These are phyloP conservation scores for Glebionis coronaria DNA, from an alignment of 129 eudicot species.

Conservation along the genomic window DNA sequence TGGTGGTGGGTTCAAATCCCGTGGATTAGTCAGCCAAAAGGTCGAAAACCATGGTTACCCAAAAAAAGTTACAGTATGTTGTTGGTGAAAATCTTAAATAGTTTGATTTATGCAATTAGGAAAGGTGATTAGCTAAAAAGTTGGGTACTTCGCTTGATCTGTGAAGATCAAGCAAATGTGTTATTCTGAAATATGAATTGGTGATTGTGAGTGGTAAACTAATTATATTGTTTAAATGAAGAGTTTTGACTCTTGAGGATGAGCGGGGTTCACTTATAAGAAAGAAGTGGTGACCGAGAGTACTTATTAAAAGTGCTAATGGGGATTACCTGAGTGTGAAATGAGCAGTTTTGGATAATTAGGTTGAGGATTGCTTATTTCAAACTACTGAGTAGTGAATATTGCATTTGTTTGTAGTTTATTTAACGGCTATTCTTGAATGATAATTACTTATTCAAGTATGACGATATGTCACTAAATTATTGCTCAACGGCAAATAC, in stretches of 20 bases:
- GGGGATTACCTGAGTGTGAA: no score
- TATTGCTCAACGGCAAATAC: no score
- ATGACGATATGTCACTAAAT: no score
- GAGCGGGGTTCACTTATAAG: no score
- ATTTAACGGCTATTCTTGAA: background rate
- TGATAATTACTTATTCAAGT: background rate
- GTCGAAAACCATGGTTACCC: no score
- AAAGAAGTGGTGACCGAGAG: no score
- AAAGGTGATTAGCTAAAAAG: background rate
- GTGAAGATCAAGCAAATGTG: conserved; percentile 20
- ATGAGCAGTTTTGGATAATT: background rate
- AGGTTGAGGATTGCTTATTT: background rate
- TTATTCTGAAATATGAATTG: background rate
- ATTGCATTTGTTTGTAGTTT: background rate
- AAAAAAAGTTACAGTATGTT: no score
- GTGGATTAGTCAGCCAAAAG: no score
- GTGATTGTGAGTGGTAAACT: background rate
- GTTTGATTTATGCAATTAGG: conserved; percentile 6
- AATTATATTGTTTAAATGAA: background rate
- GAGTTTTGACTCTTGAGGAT: no score
- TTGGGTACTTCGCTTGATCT: background rate
- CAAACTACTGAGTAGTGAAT: no score
- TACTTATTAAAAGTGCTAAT: no score
- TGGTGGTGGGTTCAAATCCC: no score
- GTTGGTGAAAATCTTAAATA: background rate